Percentiles rank a stretch among this genome's conserved stretches.
phyloP scores from a whole-genome alignment of 2,329 filamentous ascomycete genomes.

The Parasarocladium wereldwijsianum region DNA sequence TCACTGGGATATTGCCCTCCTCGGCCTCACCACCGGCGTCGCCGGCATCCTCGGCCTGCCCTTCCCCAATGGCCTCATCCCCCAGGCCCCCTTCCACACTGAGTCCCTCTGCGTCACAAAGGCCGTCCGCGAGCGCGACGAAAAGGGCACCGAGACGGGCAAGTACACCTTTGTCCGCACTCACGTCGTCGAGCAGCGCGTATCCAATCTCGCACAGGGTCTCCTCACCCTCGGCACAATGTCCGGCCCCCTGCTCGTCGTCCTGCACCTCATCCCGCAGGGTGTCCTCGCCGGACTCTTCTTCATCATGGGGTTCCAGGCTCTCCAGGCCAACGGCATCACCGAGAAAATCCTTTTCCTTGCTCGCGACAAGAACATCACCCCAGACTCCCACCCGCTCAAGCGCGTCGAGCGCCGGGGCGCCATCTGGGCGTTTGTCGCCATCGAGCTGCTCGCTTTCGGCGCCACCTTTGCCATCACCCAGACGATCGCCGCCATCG shows the following conservation, averaged over 20 bases:
- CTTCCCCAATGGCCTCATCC: constrained; percentile 72
- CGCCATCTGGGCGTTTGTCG: constrained; percentile 59
- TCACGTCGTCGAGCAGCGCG: constrained; percentile 63
- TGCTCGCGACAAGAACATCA: constrained; percentile 47
- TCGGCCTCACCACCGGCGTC: constrained; percentile 63
- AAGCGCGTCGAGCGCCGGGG: constrained; percentile 41
- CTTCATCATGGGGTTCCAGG: constrained; percentile 74
- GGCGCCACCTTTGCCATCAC: constrained; percentile 71
- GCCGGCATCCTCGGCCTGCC: constrained; percentile 64
- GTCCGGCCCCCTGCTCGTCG: constrained; percentile 57
- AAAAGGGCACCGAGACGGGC: constrained; percentile 39
- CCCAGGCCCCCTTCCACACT: constrained; percentile 73
- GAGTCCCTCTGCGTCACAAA: constrained; percentile 61
- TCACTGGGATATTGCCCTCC: constrained; percentile 73
- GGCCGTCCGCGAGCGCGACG: constrained; percentile 34
- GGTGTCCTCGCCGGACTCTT: constrained; percentile 69
- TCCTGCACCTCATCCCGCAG: constrained; percentile 65
- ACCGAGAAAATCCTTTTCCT: constrained; percentile 62
- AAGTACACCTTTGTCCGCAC: constrained; percentile 35
- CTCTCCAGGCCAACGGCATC: constrained; percentile 62
- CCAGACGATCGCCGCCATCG: constrained; percentile 69
- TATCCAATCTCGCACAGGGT: constrained; percentile 66
- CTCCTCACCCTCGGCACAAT: constrained; percentile 67
- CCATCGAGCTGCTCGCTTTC: constrained; percentile 54
- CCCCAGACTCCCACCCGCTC: constrained; percentile 43